Evolutionary conservation across 495 filamentous ascomycete genomes (phyloP), one percentile per base, ranked within the genome.

Genomic region (Hypoxylon fuscum): DNA sequence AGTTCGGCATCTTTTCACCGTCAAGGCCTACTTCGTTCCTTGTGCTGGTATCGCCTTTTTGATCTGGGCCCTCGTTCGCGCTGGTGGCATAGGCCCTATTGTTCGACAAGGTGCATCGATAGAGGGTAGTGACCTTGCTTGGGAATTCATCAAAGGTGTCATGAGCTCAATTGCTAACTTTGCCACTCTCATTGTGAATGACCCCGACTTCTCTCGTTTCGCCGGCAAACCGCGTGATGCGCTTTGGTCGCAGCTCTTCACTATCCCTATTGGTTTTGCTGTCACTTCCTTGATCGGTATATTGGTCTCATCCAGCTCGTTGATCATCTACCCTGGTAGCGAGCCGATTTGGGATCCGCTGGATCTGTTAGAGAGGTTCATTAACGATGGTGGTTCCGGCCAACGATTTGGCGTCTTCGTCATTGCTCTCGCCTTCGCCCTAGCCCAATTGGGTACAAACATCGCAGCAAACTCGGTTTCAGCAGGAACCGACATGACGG

Each of bases 131-230:
- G 81, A 80, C 0, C 79, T 96, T 1, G 90, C 81, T 7, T 97
- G 93, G 93, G 84, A 86, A 17, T 85, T 96, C 38, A 82, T 97
- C 25, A 88, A 86, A 51, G 90, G 89, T 27, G 85, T 96, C 74
- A 96, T 96, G 93, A 87, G 80, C 38, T 88, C 90, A 18, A 92
- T 97, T 67, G 93, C 91, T 53, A 97, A 97, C 77, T 97, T 96
- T 67, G 92, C 93, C 1, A 92, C 93, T 0, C 80, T 97, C 29
- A 89, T 91, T 64, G 86, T 90, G 52, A 91, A 92, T 72, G 90
- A 96, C 63, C 92, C 93, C 2, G 93, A 97, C 72, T 97, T 97
- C 68, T 77, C 92, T 31, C 89, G 93, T 69, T 97, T 96, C 69
- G 90, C 93, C 2, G 76, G 76, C 17, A 93, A 88, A 57, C 93